Base-by-base conservation (phyloP, 164 flowering plant species). In the Taxillus chinensis region DNA sequence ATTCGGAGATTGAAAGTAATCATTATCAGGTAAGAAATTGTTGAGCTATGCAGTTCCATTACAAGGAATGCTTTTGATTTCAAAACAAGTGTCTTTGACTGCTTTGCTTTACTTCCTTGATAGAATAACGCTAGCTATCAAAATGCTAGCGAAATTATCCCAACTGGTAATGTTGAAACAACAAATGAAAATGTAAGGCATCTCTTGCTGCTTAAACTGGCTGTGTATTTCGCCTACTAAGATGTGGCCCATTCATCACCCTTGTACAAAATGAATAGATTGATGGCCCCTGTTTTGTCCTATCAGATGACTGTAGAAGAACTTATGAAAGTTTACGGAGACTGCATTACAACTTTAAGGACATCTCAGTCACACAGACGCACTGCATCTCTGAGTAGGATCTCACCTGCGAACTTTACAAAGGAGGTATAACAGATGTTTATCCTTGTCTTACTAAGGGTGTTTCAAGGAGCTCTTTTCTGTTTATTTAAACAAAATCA, bases 341-440 rank as follows among this genome's bases (percentile, higher is more conserved):
- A 8, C 3, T 95, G 97, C 71, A 79, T 83, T 70, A 69, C 87
- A 60, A 72, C 53, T 61, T 68, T 89, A 66, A 70, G 95, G 42
- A 86, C 78, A 69, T 17, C 83, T n/a, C 96, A 91, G 72, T 43
- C 83, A 39, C 66, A 56, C 5, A 73, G 97, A 15, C 86, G 92
- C 11, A 64, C 62, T 8, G 10, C 72, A 65, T 87, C 99, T 54
- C 67, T 95, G 65, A 78, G 76, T 76, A 78, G 62, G 66, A 78
- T 91, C 39, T 70, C 82, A 50, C 95, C 96, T 6, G 93, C 79
- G 61, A 91, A 87, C 65, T 95, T 89, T 73, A 74, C 93, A 8
- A 91, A 83, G 71, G 88, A 87, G 92, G 99, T 95, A 76, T 13
- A 4, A 52, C 41, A 3, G 37, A 49, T 48, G 48, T 15, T 41